Percentiles rank a stretch among this genome's conserved stretches.
Conservation (phyloP, 2,329 filamentous ascomycete species). For the Aspergillus pseudoterreus region DNA sequence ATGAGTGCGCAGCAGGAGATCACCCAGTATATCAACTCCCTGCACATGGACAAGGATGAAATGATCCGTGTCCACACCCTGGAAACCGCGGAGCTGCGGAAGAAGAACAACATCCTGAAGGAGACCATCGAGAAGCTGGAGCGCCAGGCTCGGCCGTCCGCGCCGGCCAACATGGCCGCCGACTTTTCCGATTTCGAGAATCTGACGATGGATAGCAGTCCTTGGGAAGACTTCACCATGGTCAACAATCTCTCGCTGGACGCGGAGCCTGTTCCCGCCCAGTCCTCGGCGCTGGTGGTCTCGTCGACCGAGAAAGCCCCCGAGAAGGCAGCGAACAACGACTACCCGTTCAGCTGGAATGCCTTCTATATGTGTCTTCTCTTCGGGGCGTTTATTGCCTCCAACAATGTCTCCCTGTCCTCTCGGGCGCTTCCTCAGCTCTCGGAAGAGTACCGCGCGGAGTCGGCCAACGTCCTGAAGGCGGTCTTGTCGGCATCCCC, state of each 20-base stretch:
- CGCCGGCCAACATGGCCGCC: slow-evolving; percentile 56
- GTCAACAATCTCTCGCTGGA: slow-evolving; percentile 58
- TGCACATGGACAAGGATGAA: slow-evolving; percentile 86
- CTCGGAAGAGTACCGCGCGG: slow-evolving; percentile 46
- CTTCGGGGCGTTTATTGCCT: slow-evolving; percentile 92
- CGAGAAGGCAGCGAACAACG: slow-evolving; percentile 51
- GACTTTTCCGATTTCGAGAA: slow-evolving; percentile 80
- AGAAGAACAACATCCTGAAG: slow-evolving; percentile 84
- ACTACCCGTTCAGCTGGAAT: slow-evolving; percentile 64
- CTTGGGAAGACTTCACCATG: slow-evolving; percentile 81
- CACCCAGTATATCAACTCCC: slow-evolving; percentile 68
- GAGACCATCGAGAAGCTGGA: slow-evolving; percentile 52
- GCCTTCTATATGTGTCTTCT: slow-evolving; percentile 92
- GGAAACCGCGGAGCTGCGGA: slow-evolving; percentile 85
- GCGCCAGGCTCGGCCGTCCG: slow-evolving; percentile 36
- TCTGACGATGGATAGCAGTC: slow-evolving; percentile 69
- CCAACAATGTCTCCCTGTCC: slow-evolving; percentile 66
- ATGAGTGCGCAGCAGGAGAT: slow-evolving; percentile 70
- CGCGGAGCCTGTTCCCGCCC: slow-evolving; percentile 31
- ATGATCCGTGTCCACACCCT: slow-evolving; percentile 83
- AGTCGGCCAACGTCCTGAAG: slow-evolving; percentile 46
- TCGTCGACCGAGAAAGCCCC: slow-evolving; percentile 37
- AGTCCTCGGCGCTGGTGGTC: slow-evolving; percentile 32
- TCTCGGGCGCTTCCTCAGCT: slow-evolving; percentile 53
- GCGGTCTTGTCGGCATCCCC: slow-evolving; percentile 43